phyloP scores from a whole-genome alignment of 768 basidiomycete species.

The Jaapia argillacea region DNA sequence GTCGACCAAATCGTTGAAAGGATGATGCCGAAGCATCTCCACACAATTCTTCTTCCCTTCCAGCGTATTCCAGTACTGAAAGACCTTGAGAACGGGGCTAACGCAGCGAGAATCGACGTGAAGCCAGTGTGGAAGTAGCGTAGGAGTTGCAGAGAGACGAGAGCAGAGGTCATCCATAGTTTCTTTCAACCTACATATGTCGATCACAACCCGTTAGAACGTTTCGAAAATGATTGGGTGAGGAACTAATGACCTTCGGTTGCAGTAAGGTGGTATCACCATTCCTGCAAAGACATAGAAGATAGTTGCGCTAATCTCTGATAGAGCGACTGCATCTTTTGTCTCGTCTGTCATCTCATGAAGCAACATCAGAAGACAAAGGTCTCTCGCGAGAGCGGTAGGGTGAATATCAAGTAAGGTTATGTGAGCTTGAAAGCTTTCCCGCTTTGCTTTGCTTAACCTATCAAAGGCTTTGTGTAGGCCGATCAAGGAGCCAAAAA shows the following conservation, averaged over 20 bases:
- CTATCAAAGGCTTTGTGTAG: slow-evolving; percentile 5
- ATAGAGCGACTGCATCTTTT: slow-evolving; percentile 2
- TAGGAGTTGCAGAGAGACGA: slow-evolving; percentile 6
- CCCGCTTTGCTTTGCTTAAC: slow-evolving; percentile 8
- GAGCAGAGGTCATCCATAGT: slow-evolving; percentile 7
- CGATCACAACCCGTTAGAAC: neutral
- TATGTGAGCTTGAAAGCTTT: slow-evolving; percentile 11
- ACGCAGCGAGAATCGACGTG: slow-evolving; percentile 11
- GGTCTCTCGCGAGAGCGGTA: slow-evolving; percentile 14
- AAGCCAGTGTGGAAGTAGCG: slow-evolving; percentile 13
- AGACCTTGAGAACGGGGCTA: slow-evolving; percentile 7
- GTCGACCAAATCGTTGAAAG: neutral
- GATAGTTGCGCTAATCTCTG: slow-evolving; percentile 16
- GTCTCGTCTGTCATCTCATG: slow-evolving; percentile 11
- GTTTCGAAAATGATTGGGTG: slow-evolving; percentile 1
- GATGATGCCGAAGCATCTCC: slow-evolving; percentile 4
- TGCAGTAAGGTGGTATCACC: slow-evolving; percentile 14
- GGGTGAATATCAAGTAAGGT: slow-evolving; percentile 18
- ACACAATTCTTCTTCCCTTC: slow-evolving; percentile 6
- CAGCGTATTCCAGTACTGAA: slow-evolving; percentile 12
- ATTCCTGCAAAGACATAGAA: slow-evolving; percentile 15
- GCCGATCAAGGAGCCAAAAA: slow-evolving; percentile 17
- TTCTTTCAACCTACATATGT: slow-evolving; percentile 4
- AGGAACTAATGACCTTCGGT: slow-evolving; percentile 8
- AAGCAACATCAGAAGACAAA: slow-evolving; percentile 14